phyloP scores from a whole-genome alignment of 2,329 filamentous ascomycete genomes.

The Cladobotryum protrusum region DNA sequence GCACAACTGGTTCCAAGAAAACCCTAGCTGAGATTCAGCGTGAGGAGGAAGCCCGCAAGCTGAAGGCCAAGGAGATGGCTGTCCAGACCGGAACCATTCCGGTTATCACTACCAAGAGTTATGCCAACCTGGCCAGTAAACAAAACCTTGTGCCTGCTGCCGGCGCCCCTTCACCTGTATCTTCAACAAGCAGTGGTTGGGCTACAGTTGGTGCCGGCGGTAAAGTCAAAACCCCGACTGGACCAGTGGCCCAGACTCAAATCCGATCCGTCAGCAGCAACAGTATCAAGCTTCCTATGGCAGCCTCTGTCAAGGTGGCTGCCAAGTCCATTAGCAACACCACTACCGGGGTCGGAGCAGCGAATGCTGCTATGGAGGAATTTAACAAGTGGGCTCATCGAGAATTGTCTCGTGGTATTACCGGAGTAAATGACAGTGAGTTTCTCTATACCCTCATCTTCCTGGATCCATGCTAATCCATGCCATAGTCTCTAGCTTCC shows the following conservation, averaged over 20 bases:
- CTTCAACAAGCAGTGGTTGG: constrained; percentile 59
- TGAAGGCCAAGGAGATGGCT: constrained; percentile 53
- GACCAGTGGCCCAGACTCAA: constrained; percentile 45
- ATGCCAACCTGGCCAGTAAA: constrained; percentile 91
- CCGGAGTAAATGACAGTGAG: constrained; percentile 47
- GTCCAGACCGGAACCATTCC: constrained; percentile 41
- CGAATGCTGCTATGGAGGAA: constrained; percentile 67
- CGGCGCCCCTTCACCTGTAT: constrained; percentile 24
- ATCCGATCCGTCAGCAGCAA: constrained; percentile 39
- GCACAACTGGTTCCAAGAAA: constrained; percentile 58
- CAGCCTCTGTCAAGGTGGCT: constrained; percentile 45
- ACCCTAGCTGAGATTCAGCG: constrained; percentile 93
- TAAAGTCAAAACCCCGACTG: constrained; percentile 73
- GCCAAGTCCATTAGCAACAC: constrained; percentile 40
- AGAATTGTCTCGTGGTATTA: constrained; percentile 69
- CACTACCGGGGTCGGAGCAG: constrained; percentile 32
- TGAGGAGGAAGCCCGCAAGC: constrained; percentile 79
- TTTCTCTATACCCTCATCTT: constrained; percentile 13
- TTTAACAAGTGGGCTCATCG: constrained; percentile 88
- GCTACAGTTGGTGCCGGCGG: constrained; percentile 91
- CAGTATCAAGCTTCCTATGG: constrained; percentile 35
- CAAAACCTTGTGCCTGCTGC: constrained; percentile 34
- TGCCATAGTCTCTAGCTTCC: constrained; percentile 67
- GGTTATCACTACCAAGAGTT: constrained; percentile 67
- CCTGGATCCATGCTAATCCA: background rate